Conservation (phyloP, 257 asterid genomes). For the Ocimum tenuiflorum region DNA sequence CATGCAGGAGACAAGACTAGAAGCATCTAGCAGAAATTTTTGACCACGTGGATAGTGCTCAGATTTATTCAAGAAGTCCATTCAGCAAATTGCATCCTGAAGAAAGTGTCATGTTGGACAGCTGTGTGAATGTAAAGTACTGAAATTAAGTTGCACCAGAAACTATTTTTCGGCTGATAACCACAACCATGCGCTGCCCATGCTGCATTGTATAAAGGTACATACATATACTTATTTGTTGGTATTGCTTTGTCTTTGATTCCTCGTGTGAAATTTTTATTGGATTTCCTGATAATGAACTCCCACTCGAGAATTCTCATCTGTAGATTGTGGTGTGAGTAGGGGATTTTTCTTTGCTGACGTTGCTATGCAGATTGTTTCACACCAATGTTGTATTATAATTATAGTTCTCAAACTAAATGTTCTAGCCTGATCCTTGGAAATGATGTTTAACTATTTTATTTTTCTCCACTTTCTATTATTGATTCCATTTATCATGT, state of each 20-base stretch:
- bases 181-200: constrained; percentile 23
- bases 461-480: not conserved
- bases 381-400: not conserved
- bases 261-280: constrained; percentile 10
- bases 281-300: constrained; percentile 3
- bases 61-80: constrained; percentile 13
- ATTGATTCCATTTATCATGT: not conserved
- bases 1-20: constrained; percentile 16
- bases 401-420: not conserved
- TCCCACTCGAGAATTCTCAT: too few species aligned
- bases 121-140: constrained; percentile 24
- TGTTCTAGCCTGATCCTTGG: not conserved
- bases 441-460: not conserved
- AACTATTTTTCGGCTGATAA: constrained; percentile 17
- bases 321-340: not conserved
- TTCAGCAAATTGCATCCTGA: constrained; percentile 13
- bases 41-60: constrained; percentile 20
- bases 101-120: constrained; percentile 23
- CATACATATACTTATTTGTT: constrained; percentile 25
- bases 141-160: constrained; percentile 16
- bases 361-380: not conserved
- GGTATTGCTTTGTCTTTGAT: constrained; percentile 26
- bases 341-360: not conserved
- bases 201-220: constrained; percentile 27
- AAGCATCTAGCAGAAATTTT: constrained; percentile 9